These are phyloP conservation scores for Phlebiopsis gigantea DNA, from an alignment of 768 basidiomycete genomes.

Conservation along the genomic window DNA sequence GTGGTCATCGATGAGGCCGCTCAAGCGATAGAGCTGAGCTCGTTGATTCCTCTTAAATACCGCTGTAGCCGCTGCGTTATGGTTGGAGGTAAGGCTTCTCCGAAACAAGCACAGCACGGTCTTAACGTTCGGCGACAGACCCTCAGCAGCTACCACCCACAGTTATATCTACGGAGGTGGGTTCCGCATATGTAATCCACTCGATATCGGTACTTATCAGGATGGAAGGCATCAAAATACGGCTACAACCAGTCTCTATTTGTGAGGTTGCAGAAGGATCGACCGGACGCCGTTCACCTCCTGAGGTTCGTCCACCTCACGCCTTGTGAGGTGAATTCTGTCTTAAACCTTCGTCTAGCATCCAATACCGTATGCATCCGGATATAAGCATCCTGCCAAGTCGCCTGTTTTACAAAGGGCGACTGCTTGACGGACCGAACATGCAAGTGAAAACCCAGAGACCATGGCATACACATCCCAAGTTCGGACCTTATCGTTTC, in stretches of 20 bases:
- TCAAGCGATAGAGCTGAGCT: constrained; percentile 92
- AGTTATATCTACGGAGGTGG: constrained; percentile 59
- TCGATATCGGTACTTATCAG: neutral
- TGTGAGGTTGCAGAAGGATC: constrained; percentile 78
- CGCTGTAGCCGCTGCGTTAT: constrained; percentile 78
- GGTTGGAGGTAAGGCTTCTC: constrained; percentile 66
- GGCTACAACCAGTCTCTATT: constrained; percentile 91
- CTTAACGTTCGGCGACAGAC: constrained; percentile 35
- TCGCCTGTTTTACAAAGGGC: constrained; percentile 76
- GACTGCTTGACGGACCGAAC: constrained; percentile 78
- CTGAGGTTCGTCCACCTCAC: constrained; percentile 55
- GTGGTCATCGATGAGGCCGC: constrained; percentile 98
- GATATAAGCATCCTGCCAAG: constrained; percentile 90
- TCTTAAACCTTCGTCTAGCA: too few relatives aligned
- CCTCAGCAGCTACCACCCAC: constrained; percentile 97
- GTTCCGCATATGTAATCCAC: constrained; percentile 19
- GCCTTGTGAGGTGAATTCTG: too few relatives aligned
- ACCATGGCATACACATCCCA: constrained; percentile 77
- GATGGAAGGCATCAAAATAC: constrained; percentile 52
- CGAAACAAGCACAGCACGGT: neutral
- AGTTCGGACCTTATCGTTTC: constrained; percentile 86
- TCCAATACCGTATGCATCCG: constrained; percentile 99
- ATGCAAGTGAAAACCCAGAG: constrained; percentile 81
- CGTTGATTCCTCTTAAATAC: constrained; percentile 92
- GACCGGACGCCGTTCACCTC: constrained; percentile 82